These are phyloP conservation scores for Seiridium cupressi DNA, from an alignment of 2,329 filamentous ascomycete species.

Conservation along the genomic window DNA sequence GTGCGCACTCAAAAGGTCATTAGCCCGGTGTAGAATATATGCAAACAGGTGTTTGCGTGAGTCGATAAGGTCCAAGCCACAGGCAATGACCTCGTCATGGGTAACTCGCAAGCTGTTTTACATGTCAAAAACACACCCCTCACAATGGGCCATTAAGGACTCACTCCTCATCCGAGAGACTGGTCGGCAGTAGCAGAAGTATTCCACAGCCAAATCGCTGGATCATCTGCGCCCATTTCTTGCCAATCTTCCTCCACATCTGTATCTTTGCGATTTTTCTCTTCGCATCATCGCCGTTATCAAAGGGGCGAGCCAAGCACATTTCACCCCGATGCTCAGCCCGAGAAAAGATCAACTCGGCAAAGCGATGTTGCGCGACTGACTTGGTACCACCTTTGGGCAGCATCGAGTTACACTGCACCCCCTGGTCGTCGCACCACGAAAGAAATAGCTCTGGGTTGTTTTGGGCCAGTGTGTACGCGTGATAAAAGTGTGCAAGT, in stretches of 20 bases:
- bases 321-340: not conserved
- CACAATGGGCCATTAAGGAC: not conserved
- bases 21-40: not conserved
- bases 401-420: not conserved
- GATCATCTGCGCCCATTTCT: not conserved
- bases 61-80: not conserved
- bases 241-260: conserved; percentile 1
- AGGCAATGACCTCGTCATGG: not conserved
- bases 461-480: not conserved
- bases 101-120: not conserved
- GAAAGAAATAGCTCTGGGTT: not conserved
- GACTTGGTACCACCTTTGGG: not conserved
- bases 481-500: not conserved
- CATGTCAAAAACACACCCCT: not conserved
- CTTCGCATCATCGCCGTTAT: not conserved
- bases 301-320: too few species aligned
- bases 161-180: not conserved
- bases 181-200: not conserved
- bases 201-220: not conserved
- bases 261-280: not conserved
- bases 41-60: not conserved
- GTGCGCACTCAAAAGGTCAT: not conserved
- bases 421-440: not conserved
- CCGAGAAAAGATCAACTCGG: not conserved
- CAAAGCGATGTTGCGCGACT: not conserved